Conservation (phyloP, 2,329 filamentous ascomycete genomes). For the Colletotrichum higginsianum region DNA sequence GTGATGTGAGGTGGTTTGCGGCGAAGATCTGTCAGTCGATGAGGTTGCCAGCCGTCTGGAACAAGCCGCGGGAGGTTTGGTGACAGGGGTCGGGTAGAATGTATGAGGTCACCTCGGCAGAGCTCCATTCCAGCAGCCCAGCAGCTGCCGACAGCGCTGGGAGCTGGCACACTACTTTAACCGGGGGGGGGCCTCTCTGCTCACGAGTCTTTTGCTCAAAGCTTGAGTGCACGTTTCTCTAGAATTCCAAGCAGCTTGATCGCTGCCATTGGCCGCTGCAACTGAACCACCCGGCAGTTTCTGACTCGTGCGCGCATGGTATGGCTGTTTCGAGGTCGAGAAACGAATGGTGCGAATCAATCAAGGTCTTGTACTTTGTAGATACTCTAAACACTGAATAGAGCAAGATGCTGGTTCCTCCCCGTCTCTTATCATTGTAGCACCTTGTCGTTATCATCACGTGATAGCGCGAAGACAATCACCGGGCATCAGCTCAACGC, state of each 20-base stretch:
- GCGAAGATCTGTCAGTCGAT: conserved; percentile 7
- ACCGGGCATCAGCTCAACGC: conserved; percentile 8
- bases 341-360: background rate
- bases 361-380: background rate
- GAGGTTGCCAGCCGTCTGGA: conserved; percentile 19
- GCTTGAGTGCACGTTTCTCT: background rate
- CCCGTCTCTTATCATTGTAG: conserved; percentile 5
- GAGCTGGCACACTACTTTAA: background rate
- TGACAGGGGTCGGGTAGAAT: conserved; percentile 36
- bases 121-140: conserved; percentile 15
- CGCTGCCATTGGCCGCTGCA: background rate
- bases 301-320: background rate
- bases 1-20: conserved; percentile 1
- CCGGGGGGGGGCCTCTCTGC: background rate
- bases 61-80: conserved; percentile 25
- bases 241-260: background rate
- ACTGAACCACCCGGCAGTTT: background rate
- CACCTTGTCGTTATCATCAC: conserved; percentile 30
- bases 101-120: conserved; percentile 41
- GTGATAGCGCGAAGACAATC: conserved; percentile 41
- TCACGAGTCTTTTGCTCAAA: background rate
- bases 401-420: background rate
- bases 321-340: background rate
- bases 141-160: background rate
- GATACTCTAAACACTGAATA: background rate